Base-by-base conservation (phyloP, 441 rosid genomes). In the Croton laevigatus region DNA sequence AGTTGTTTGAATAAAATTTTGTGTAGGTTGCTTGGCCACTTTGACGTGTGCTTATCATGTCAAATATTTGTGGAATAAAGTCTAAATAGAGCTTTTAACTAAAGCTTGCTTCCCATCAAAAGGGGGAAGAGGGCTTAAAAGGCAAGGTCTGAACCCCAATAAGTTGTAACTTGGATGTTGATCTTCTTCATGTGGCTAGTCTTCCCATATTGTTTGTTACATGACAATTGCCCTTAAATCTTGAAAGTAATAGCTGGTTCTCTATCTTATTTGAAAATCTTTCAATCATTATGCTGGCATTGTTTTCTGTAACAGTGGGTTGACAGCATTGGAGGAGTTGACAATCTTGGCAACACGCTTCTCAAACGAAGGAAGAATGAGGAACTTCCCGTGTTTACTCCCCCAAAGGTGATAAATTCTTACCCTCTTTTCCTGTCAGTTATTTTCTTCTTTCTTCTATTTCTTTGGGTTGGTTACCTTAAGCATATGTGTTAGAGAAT, bases 301-400 rank as follows among this genome's bases (percentile, higher is more conserved):
- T 37, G 62, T 67, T 73, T n/a, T 72, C 70, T 16, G n/a, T 76
- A 68, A 60, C 78, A 91, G 99, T 94, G 97, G 97, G 78, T 94
- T 62, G 87, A 94, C 59, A 97, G 89, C 23, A 87, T 81, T 64
- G 99, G 97, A 66, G 99, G 99, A 58, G 75, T 84, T 58, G 87
- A 90, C 77, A 85, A 73, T 69, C 89, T 94, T 51, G 93, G 91
- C 63, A 65, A 81, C 71, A 85, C 72, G 66, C 97, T 94, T 78
- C 85, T 94, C 60, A 84, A 81, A 72, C 74, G 77, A 72, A 89
- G 66, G 73, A 89, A 78, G 83, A 72, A 83, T 3, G 73, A 87
- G 81, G 76, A 86, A 57, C 86, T 91, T 76, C 97, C 96, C 1
- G 83, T 71, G 6, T 94, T 84, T 75, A 86, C 81, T 68, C 94